phyloP scores from a whole-genome alignment of 148 eudicot species.

The Spergularia bocconei region DNA sequence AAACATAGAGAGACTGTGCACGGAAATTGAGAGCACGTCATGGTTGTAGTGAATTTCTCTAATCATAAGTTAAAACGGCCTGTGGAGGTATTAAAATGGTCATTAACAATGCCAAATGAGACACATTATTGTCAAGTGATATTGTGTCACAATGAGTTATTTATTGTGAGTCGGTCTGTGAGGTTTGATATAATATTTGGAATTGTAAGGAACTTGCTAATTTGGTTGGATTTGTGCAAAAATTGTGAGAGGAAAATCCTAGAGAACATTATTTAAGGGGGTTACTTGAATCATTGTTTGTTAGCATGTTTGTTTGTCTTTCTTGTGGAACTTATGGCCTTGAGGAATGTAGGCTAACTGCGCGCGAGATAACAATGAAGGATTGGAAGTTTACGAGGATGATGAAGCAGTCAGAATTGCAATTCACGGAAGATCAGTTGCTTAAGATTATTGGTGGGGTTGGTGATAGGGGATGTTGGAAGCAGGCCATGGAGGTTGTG shows the following conservation, averaged over 20 bases:
- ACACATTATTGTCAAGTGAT: no score
- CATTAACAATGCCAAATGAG: no score
- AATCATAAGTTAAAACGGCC: no score
- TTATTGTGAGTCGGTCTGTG: no score
- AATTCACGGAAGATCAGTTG: constrained; percentile 79
- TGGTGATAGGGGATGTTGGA: constrained; percentile 72
- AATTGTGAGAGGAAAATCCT: neutral
- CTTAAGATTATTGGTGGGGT: constrained; percentile 72
- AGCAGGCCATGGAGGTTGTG: constrained; percentile 76
- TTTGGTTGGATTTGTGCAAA: neutral
- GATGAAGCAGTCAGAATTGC: constrained; percentile 69
- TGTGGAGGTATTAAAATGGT: no score
- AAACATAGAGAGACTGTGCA: no score
- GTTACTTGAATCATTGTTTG: neutral
- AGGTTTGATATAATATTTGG: no score
- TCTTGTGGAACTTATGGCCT: neutral
- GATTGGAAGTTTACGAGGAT: constrained; percentile 83
- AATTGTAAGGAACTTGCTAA: neutral
- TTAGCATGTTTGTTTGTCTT: constrained; percentile 7
- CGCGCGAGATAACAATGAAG: constrained; percentile 52
- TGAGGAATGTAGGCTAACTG: constrained; percentile 51
- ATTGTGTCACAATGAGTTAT: no score
- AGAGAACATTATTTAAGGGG: neutral
- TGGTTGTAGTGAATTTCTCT: no score
- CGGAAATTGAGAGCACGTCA: no score